Base-by-base conservation (phyloP, 2,329 filamentous ascomycete species). In the Orbilia javanica region DNA sequence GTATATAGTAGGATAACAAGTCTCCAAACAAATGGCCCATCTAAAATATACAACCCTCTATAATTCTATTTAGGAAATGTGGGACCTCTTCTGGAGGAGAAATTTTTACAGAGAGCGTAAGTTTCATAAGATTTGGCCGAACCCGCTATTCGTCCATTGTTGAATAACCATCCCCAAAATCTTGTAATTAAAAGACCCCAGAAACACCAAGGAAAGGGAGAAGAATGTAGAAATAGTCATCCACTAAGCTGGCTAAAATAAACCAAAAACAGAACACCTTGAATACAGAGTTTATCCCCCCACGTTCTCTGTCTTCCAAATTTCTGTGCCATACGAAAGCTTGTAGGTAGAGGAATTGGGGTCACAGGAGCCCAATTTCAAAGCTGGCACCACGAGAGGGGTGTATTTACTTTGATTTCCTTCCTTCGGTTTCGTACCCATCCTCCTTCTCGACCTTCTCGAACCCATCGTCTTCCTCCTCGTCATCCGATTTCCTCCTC, bases 391-490 rank as follows among this genome's bases (percentile, higher is more conserved):
- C 5, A n/a, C 15, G 29, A 15, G 20, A 1, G 7, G 15, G 18
- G 22, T n/a, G n/a, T 15, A 22, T 57, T 67, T 78, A 78, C 36
- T 78, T 78, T 36, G 50, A 57, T 62, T 78, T 78, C 74, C 46
- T 72, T 18, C 66, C 73, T 42, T 78, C 74, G 36, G 74, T 79
- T 25, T 79, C 75, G 15, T 79, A 79, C 3, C 75, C 75, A 27
- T 79, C 75, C 18, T 79, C 75, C 64, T 73, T 71, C 64, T 79
- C 75, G 3, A 74, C 70, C 63, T 65, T 79, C 57, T 80, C 77
- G 82, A 82, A 79, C 83, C 81, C 86, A 82, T 86, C 86, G 80
- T 88, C 86, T 78, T 85, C 80, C 81, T 84, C 81, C 84, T 84
- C 81, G 82, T 83, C 81, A 84, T 85, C 82, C 60, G 69, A 78